A percentile compares a stretch with the other conserved stretches of the same genome.
Evolutionary conservation across 352 stramenopile genomes (phyloP).

Genomic region (Globisporangium camurandrum): DNA sequence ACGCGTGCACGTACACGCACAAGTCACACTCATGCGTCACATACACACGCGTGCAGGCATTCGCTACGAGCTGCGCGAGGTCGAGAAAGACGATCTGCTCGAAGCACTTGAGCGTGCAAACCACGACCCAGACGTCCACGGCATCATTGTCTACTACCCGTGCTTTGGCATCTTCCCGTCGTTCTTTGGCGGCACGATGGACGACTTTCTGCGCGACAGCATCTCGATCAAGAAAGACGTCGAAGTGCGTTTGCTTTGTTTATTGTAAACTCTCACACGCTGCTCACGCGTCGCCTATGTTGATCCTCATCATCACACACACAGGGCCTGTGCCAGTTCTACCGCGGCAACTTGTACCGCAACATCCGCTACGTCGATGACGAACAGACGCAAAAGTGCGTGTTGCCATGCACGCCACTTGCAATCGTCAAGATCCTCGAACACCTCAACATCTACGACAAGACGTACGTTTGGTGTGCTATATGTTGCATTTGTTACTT

Average conservation of each 20-base stretch:
- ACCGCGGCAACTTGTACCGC: conserved; percentile 95
- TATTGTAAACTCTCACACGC: background rate
- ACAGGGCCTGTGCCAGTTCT: conserved; percentile 89
- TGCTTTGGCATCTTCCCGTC: conserved; percentile 95
- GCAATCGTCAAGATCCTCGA: conserved; percentile 95
- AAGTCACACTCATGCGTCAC: too few species aligned
- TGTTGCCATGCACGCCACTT: conserved; percentile 95
- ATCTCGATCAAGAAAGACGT: conserved; percentile 97
- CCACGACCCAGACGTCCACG: conserved; percentile 90
- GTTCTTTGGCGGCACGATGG: conserved; percentile 95
- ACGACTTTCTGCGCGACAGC: conserved; percentile 96
- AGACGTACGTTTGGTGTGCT: conserved; percentile 15
- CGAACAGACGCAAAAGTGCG: conserved; percentile 88
- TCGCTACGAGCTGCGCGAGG: conserved; percentile 92
- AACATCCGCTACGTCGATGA: conserved; percentile 96
- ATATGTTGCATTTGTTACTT: too few species aligned
- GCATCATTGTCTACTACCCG: conserved; percentile 98
- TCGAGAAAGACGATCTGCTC: conserved; percentile 92
- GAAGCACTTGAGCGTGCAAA: conserved; percentile 91
- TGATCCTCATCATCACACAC: too few species aligned
- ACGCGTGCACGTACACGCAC: too few species aligned
- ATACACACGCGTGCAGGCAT: conserved; percentile 44
- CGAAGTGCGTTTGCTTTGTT: conserved; percentile 34
- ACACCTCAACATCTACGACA: conserved; percentile 85
- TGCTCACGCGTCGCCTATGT: background rate